Base-by-base conservation (phyloP, 345 rosid genomes). In the Ricinus communis region DNA sequence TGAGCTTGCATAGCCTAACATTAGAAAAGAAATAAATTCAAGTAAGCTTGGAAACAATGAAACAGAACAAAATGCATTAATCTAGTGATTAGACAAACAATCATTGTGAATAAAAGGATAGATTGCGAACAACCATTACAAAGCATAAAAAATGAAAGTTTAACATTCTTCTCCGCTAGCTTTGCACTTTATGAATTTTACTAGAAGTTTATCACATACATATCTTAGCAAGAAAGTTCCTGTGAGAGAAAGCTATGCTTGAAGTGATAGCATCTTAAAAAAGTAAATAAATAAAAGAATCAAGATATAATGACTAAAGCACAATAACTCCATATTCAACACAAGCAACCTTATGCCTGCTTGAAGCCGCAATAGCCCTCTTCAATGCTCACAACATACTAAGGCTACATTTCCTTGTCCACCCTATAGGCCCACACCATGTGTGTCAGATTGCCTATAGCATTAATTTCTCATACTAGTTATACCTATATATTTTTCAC, bases 1-100 rank as follows among this genome's bases (percentile, higher is more conserved):
- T 86, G 82, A 70, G 87, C 82, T 77, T 88, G 97, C 81, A 93
- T 63, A 38, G 91, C 97, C 99, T 95, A 77, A 53, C 70, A 82
- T 62, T 67, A 46, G 46, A 73, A 72, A 55, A 54, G 64, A 70
- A 65, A 33, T 25, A 19, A 41, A 66, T 18, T 30, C 21, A 30
- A n/a, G 33, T 51, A 62, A 27, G 4, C 30, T 16, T 16, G 22
- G 66, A 68, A 40, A 41, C 4, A 59, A 66, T 57, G 14, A 73
- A 51, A 65, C 14, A 57, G 53, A 60, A 31, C 21, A 46, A n/a
- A 43, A 22, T 0, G n/a, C 40, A 22, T 28, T 51, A 24, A 9
- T 47, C 61, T 79, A 47, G 43, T 55, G n/a, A n/a, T 52, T 65
- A 13, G 24, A 43, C 36, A 68, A 43, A 49, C 22, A 21, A 53